phyloP scores from a whole-genome alignment of 75 land plant species.

The Sequoiadendron giganteum region DNA sequence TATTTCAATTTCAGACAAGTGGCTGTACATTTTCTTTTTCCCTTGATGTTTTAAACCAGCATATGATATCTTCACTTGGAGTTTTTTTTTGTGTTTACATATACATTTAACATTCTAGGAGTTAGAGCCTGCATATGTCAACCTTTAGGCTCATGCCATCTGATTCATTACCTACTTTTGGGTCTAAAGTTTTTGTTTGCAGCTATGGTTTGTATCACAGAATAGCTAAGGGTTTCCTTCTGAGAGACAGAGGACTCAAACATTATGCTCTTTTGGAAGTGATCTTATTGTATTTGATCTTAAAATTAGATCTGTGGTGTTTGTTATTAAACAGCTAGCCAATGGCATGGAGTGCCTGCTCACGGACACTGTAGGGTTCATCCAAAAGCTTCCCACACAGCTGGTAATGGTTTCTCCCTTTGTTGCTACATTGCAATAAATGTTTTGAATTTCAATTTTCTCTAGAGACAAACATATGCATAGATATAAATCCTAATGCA shows the following conservation, averaged over 20 bases:
- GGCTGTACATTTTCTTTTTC: not conserved
- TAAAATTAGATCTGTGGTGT: not conserved
- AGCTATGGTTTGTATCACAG: not conserved
- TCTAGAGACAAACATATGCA: not conserved
- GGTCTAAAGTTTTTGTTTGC: not conserved
- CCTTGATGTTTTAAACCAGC: not conserved
- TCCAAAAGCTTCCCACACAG: constrained; percentile 90
- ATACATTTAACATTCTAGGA: not conserved
- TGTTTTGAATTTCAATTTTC: not conserved
- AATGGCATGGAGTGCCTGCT: constrained; percentile 86
- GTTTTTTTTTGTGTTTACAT: not conserved
- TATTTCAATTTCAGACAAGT: not conserved
- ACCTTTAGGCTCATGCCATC: not conserved
- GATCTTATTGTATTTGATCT: not conserved
- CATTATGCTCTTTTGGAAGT: not conserved
- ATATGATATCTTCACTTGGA: not conserved
- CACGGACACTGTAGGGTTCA: constrained; percentile 98
- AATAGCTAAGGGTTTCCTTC: not conserved
- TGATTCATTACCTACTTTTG: not conserved
- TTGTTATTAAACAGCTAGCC: constrained; percentile 56
- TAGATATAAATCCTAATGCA: not conserved
- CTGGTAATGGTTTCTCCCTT: constrained; percentile 45
- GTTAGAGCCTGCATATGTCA: not conserved
- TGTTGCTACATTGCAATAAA: not conserved
- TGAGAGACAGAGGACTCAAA: not conserved